Conservation (phyloP, 345 rosid species). For the Bruguiera gymnorhiza region DNA sequence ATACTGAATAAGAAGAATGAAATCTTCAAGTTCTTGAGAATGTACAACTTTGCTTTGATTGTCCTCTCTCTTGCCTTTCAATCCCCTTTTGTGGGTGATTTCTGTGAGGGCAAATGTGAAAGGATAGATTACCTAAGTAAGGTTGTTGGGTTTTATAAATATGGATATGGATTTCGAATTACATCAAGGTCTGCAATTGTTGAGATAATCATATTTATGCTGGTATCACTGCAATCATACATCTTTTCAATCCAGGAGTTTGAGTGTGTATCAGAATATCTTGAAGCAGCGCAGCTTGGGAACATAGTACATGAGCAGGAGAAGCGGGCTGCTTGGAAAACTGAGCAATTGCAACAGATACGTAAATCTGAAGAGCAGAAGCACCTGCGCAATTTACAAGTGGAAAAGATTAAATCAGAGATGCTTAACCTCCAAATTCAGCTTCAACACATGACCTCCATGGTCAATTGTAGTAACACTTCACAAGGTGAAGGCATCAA, state of each 20-base stretch:
- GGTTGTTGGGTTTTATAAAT: slow-evolving; percentile 43
- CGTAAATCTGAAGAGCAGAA: slow-evolving; percentile 42
- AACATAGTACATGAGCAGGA: slow-evolving; percentile 39
- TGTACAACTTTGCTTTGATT: slow-evolving; percentile 42
- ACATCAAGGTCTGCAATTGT: slow-evolving; percentile 49
- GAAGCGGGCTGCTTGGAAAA: slow-evolving; percentile 46
- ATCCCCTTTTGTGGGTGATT: slow-evolving; percentile 38
- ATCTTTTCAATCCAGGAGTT: slow-evolving; percentile 41
- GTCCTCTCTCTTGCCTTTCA: slow-evolving; percentile 48
- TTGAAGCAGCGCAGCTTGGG: slow-evolving; percentile 45
- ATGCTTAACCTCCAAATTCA: slow-evolving; percentile 44
- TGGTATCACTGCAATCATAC: slow-evolving; percentile 43
- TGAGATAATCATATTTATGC: slow-evolving; percentile 46
- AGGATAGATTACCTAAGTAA: slow-evolving; percentile 26
- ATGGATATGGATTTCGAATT: slow-evolving; percentile 48
- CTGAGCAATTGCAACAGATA: slow-evolving; percentile 39
- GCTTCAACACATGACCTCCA: slow-evolving; percentile 27
- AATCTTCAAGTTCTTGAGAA: slow-evolving; percentile 41
- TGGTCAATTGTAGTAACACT: slow-evolving; percentile 13
- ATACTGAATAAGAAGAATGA: slow-evolving; percentile 38
- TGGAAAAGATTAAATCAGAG: slow-evolving; percentile 50
- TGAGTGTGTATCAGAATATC: slow-evolving; percentile 38
- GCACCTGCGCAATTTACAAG: slow-evolving; percentile 41
- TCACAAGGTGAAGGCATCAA: slow-evolving; percentile 13
- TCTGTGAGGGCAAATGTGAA: slow-evolving; percentile 29